phyloP scores from a whole-genome alignment of 2,329 filamentous ascomycete genomes.

The Stemphylium lycopersici region DNA sequence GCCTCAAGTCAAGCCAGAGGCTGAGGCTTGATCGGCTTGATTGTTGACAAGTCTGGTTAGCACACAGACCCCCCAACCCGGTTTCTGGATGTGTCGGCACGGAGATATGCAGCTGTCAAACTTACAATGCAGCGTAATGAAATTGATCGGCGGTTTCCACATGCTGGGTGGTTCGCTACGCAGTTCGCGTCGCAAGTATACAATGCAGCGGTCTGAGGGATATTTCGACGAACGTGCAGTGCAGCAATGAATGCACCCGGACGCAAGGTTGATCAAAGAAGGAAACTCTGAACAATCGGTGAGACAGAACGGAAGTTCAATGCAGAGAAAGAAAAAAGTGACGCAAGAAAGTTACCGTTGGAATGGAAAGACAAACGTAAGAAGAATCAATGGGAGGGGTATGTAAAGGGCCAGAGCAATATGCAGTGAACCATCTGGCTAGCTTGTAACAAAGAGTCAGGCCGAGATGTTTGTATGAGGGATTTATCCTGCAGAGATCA shows the following conservation, averaged over 20 bases:
- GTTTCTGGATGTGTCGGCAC: not conserved
- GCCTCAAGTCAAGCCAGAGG: too few relatives aligned
- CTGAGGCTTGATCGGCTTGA: too few relatives aligned
- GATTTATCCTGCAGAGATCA: conserved; percentile 4
- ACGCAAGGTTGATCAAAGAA: not conserved
- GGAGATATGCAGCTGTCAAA: not conserved
- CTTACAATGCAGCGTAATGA: conserved; percentile 80
- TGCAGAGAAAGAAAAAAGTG: too few relatives aligned
- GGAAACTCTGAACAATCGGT: not conserved
- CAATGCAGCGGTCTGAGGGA: conserved; percentile 1
- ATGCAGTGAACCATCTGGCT: too few relatives aligned
- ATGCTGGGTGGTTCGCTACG: not conserved
- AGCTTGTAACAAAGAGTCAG: not conserved
- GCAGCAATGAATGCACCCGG: not conserved
- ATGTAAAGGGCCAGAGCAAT: not conserved
- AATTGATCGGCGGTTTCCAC: conserved; percentile 58
- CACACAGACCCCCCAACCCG: not conserved
- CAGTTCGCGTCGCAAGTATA: not conserved
- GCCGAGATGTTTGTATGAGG: conserved; percentile 1
- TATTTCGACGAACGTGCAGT: not conserved
- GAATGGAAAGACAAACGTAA: not conserved
- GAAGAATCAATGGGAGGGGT: not conserved
- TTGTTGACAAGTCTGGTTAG: too few relatives aligned
- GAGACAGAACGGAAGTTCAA: not conserved
- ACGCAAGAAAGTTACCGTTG: not conserved